Evolutionary conservation across 225 moss, liverwort and hornwort species (phyloP).

Genomic region (Polytrichum commune): DNA sequence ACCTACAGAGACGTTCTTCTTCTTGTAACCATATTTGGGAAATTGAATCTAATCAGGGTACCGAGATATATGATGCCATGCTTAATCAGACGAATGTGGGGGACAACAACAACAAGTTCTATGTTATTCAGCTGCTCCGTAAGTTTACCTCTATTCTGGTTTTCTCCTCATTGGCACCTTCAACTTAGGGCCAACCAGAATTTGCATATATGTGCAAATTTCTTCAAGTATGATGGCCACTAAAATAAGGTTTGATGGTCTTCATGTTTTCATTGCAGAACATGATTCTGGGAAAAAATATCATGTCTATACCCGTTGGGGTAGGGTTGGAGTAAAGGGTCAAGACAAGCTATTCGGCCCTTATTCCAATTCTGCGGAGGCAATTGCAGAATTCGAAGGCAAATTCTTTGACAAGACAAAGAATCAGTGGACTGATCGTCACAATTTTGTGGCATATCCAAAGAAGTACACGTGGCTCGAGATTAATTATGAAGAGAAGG

Average conservation of each 20-base stretch:
- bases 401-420: slow-evolving; percentile 66
- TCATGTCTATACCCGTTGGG: slow-evolving; percentile 72
- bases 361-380: slow-evolving; percentile 1
- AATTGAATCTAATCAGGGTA: slow-evolving; percentile 23
- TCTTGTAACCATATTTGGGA: background rate
- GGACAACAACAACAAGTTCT: slow-evolving; percentile 90
- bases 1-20: background rate
- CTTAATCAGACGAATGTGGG: slow-evolving; percentile 97
- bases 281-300: slow-evolving; percentile 48
- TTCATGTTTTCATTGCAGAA: slow-evolving; percentile 38
- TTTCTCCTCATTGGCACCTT: background rate
- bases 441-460: slow-evolving; percentile 46
- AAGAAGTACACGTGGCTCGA: slow-evolving; percentile 96
- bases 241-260: background rate
- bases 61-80: slow-evolving; percentile 82
- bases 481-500: slow-evolving; percentile 82
- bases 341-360: slow-evolving; percentile 53
- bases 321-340: slow-evolving; percentile 87
- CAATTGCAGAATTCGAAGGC: slow-evolving; percentile 22
- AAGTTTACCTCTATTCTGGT: slow-evolving; percentile 17
- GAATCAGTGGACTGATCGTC: slow-evolving; percentile 55
- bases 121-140: slow-evolving; percentile 90
- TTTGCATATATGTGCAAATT: no score
- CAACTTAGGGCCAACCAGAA: no score
- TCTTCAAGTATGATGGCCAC: no score